Evolutionary conservation across 495 filamentous ascomycete species (phyloP).

Genomic region (Hyphodiscus hymeniophilus): DNA sequence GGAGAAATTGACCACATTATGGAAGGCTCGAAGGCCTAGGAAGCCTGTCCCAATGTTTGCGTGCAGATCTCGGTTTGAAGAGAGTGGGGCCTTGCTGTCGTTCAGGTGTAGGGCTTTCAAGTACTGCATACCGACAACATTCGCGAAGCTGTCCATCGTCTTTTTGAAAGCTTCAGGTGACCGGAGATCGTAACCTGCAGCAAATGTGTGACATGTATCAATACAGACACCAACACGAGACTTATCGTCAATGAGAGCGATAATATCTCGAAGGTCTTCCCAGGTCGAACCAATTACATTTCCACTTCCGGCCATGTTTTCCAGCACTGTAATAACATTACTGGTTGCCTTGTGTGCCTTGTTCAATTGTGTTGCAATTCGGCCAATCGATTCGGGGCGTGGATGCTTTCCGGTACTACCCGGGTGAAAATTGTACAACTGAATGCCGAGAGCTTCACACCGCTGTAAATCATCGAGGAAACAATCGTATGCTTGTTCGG

Average conservation of each 20-base stretch:
- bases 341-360: constrained; percentile 66
- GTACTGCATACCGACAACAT: constrained; percentile 69
- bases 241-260: constrained; percentile 71
- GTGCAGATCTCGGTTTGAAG: constrained; percentile 74
- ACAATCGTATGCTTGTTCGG: constrained; percentile 74
- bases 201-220: constrained; percentile 92
- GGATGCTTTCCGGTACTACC: constrained; percentile 63
- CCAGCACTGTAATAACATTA: constrained; percentile 72
- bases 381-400: constrained; percentile 59
- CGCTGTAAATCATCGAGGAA: constrained; percentile 86
- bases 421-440: constrained; percentile 95
- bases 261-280: constrained; percentile 77
- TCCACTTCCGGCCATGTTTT: constrained; percentile 89
- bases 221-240: constrained; percentile 88
- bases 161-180: constrained; percentile 61
- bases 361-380: constrained; percentile 74
- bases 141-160: constrained; percentile 68
- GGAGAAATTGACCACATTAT: constrained; percentile 79
- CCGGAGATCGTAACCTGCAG: constrained; percentile 85
- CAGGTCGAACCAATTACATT: constrained; percentile 83
- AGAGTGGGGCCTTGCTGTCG: constrained; percentile 82
- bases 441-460: constrained; percentile 83
- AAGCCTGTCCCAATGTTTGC: constrained; percentile 93
- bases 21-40: constrained; percentile 80
- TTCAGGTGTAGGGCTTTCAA: constrained; percentile 86